Evolutionary conservation across 2,329 filamentous ascomycete genomes (phyloP).

Genomic region (Calonectria pauciramosa): DNA sequence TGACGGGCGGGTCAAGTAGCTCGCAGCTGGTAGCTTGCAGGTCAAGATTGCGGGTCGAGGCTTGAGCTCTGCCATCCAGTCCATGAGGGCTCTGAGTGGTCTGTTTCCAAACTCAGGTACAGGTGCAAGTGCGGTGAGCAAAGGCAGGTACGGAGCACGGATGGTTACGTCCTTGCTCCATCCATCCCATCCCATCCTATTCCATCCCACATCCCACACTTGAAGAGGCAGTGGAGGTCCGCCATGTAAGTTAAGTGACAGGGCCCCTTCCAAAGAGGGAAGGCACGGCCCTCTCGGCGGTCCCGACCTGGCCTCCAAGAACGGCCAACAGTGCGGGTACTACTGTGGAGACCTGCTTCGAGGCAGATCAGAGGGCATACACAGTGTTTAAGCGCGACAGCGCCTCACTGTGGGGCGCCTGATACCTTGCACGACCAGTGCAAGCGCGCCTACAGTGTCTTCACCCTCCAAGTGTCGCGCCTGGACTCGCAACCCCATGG

Average conservation of each 20-base stretch:
- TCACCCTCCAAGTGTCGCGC: slow-evolving; percentile 37
- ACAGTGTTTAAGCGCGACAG: slow-evolving; percentile 37
- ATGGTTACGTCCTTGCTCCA: slow-evolving; percentile 6
- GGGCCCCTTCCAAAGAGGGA: slow-evolving; percentile 2
- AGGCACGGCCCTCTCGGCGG: slow-evolving; percentile 19
- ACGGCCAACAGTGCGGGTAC: slow-evolving; percentile 15
- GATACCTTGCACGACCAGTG: slow-evolving; percentile 36
- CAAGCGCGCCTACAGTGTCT: slow-evolving; percentile 42
- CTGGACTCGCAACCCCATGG: slow-evolving; percentile 31
- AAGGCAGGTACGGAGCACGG: neutral
- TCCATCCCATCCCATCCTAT: neutral
- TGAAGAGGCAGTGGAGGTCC: neutral
- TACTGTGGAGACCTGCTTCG: slow-evolving; percentile 30
- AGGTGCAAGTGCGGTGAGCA: neutral
- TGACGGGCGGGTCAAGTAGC: slow-evolving; percentile 9
- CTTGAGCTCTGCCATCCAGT: neutral
- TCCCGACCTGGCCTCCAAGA: slow-evolving; percentile 5
- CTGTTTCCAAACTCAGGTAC: neutral
- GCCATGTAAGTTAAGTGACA: neutral
- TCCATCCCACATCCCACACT: neutral
- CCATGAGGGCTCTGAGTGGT: neutral
- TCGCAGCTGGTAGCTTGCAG: slow-evolving; percentile 2
- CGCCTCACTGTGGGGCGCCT: slow-evolving; percentile 35
- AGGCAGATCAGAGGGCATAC: neutral
- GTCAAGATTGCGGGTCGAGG: neutral